These are phyloP conservation scores for Cladobotryum mycophilum DNA, from an alignment of 2,329 filamentous ascomycete species.

Conservation along the genomic window DNA sequence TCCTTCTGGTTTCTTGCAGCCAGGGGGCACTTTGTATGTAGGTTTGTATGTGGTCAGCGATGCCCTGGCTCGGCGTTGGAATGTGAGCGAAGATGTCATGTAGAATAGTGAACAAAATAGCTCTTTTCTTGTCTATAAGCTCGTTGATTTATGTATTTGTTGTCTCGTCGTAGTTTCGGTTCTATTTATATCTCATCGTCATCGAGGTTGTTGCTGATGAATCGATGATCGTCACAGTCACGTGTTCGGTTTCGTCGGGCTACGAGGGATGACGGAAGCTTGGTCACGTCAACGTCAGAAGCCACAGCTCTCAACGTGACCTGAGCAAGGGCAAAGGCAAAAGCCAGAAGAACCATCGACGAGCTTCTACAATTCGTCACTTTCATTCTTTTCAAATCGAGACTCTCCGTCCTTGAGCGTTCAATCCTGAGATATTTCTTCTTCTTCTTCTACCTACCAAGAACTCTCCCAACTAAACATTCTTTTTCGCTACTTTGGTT, in stretches of 20 bases:
- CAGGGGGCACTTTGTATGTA: background rate
- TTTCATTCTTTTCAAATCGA: slow-evolving; percentile 5
- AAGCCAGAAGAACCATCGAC: background rate
- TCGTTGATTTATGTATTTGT: background rate
- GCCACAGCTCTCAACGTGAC: slow-evolving; percentile 23
- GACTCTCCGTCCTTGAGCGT: background rate
- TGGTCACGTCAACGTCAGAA: slow-evolving; percentile 18
- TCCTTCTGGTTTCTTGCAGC: slow-evolving; percentile 2
- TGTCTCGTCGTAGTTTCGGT: background rate
- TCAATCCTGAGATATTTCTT: background rate
- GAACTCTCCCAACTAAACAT: too few relatives aligned
- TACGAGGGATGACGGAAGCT: slow-evolving; percentile 26
- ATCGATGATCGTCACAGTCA: slow-evolving; percentile 15
- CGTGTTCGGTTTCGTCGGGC: slow-evolving; percentile 20
- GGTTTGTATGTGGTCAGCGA: background rate
- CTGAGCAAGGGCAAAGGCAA: slow-evolving; percentile 11
- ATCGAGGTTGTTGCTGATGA: background rate
- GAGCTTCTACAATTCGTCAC: slow-evolving; percentile 1
- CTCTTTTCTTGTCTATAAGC: too few relatives aligned
- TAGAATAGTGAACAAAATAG: background rate
- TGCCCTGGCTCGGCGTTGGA: slow-evolving; percentile 6
- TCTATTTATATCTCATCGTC: background rate
- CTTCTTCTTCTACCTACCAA: background rate
- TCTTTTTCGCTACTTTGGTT: too few relatives aligned
- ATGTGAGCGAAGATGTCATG: background rate